phyloP scores from a whole-genome alignment of 345 rosid species.

The Bretschneidera sinensis region DNA sequence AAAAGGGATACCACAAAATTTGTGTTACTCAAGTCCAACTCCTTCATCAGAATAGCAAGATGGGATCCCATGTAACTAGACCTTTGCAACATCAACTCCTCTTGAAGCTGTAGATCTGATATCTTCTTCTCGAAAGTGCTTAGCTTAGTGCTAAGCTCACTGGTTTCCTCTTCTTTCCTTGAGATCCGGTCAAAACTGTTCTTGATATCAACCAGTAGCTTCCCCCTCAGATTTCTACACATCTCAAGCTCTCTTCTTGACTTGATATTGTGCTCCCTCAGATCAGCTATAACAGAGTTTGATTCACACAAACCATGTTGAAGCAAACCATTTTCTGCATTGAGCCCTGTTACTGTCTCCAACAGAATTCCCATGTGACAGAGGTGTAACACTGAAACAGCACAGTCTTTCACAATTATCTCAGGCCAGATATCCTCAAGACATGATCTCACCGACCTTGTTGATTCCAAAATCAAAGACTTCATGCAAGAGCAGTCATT shows the following conservation, averaged over 20 bases:
- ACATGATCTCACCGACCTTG: constrained; percentile 50
- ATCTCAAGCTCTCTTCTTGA: constrained; percentile 75
- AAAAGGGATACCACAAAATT: constrained; percentile 43
- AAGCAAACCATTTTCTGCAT: constrained; percentile 84
- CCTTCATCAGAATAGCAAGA: constrained; percentile 70
- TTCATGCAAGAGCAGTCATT: constrained; percentile 45
- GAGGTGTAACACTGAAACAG: constrained; percentile 76
- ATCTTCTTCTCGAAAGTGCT: constrained; percentile 64
- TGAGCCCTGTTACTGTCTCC: constrained; percentile 77
- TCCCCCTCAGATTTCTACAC: constrained; percentile 69
- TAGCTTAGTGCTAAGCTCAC: constrained; percentile 49
- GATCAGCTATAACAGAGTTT: constrained; percentile 55
- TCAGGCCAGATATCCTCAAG: constrained; percentile 96
- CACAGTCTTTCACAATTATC: constrained; percentile 82
- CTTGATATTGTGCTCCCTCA: constrained; percentile 69
- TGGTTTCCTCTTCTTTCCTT: constrained; percentile 79
- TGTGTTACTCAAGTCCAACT: constrained; percentile 54
- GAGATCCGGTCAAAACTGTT: constrained; percentile 65
- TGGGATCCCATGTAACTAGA: constrained; percentile 73
- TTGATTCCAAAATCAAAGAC: constrained; percentile 45
- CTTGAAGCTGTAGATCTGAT: constrained; percentile 64
- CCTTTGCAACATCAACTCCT: constrained; percentile 88
- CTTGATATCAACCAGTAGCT: constrained; percentile 79
- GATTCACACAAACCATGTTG: constrained; percentile 69
- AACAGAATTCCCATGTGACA: constrained; percentile 88